Base-by-base conservation (phyloP, 2,329 filamentous ascomycete genomes). In the Elsinoe batatas region DNA sequence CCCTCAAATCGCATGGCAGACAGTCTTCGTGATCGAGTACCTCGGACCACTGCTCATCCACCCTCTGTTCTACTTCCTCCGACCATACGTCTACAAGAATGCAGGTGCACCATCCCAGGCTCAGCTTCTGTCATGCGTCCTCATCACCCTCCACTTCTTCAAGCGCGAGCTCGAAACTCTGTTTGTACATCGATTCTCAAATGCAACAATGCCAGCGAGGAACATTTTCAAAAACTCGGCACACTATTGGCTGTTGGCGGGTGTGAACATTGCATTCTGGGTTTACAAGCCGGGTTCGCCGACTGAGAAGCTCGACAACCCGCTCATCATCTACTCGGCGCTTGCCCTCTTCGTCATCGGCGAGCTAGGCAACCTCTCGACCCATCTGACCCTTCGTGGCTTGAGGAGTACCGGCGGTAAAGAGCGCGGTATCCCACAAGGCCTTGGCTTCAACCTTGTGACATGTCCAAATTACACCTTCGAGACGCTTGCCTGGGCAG, bases 381-480 rank as follows among this genome's bases (percentile, higher is more conserved):
- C 91, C 1, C 93, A 98, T 72, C 70, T 85, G 62, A 85, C 88
- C 54, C 79, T 98, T 20, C 83, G 86, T 26, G 79, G 81, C 59
- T 79, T 98, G 60, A 84, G 93, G 51, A 84, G 83, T 56, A 77
- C 81, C 0, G 91, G 91, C 56, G 87, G 85, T 61, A 91, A 87
- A 1, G 89, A 94, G 69, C 81, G 91, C 58, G 90, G 89, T 63
- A 94, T 98, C 60, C 93, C 93, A 1, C 76, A 76, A 57, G 93
- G 93, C 22, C 82, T 91, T 57, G 88, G 91, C 30, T 97, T 96
- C 71, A 77, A 76, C 61, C 73, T 88, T 35, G 91, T 98, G 53
- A 98, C 93, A 11, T 95, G 91, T 74, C 93, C 93, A 40, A 98
- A 98, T 75, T 98, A 98, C 76, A 82, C 95, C 76, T 97, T 94